phyloP scores from a whole-genome alignment of 768 basidiomycete species.

The Tylopilus felleus region DNA sequence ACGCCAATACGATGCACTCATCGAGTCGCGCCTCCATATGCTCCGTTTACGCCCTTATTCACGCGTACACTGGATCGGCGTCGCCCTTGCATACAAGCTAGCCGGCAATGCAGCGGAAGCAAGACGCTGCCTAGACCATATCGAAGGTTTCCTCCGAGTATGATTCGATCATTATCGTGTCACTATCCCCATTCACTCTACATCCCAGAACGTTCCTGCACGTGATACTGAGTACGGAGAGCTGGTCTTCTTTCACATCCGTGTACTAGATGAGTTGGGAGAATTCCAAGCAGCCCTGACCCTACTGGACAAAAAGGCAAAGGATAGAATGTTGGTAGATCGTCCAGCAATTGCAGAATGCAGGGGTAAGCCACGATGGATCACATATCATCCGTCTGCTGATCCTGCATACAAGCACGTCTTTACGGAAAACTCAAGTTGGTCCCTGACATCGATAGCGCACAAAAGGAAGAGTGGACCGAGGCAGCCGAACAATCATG shows the following conservation, averaged over 20 bases:
- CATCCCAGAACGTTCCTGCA: constrained; percentile 62
- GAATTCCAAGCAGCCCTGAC: constrained; percentile 57
- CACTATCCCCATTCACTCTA: constrained; percentile 4
- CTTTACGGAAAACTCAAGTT: constrained; percentile 58
- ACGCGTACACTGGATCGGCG: constrained; percentile 85
- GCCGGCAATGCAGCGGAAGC: constrained; percentile 72
- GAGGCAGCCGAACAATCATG: constrained; percentile 80
- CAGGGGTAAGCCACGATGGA: constrained; percentile 46
- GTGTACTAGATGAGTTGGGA: constrained; percentile 68
- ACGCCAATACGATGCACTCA: constrained; percentile 70
- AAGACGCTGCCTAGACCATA: constrained; percentile 67
- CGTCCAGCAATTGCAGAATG: constrained; percentile 63
- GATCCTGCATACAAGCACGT: constrained; percentile 53
- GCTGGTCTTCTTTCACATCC: constrained; percentile 72
- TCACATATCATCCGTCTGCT: not conserved
- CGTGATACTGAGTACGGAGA: constrained; percentile 86
- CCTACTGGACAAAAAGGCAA: constrained; percentile 61
- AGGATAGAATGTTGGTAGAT: constrained; percentile 67
- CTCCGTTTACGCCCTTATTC: constrained; percentile 76
- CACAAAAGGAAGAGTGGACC: constrained; percentile 34
- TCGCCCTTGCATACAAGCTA: constrained; percentile 87
- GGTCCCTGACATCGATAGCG: constrained; percentile 3
- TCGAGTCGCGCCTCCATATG: constrained; percentile 80
- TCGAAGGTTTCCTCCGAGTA: constrained; percentile 71
- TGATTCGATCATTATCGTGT: not conserved